phyloP scores from a whole-genome alignment of 2,329 filamentous ascomycete genomes.

The Botrytis cinerea region DNA sequence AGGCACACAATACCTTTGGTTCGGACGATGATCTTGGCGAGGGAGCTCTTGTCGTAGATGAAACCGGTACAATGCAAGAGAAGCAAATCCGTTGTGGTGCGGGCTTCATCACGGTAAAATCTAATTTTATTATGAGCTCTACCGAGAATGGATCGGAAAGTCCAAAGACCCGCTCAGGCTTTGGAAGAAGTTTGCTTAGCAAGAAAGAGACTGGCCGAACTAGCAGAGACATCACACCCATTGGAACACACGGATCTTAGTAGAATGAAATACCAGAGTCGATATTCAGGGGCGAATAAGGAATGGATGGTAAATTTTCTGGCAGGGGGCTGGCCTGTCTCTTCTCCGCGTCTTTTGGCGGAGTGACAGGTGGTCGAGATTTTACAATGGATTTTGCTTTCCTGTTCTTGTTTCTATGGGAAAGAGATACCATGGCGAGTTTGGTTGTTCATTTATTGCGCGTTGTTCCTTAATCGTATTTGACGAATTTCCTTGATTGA shows the following conservation, averaged over 20 bases:
- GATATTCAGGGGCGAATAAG: background rate
- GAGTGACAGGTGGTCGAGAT: background rate
- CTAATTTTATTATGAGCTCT: constrained; percentile 64
- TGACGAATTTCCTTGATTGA: constrained; percentile 11
- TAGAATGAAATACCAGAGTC: background rate
- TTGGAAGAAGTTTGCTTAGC: constrained; percentile 57
- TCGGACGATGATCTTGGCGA: constrained; percentile 84
- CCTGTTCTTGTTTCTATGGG: background rate
- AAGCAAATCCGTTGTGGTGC: constrained; percentile 74
- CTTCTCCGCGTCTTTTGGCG: too few relatives aligned
- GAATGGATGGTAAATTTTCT: background rate
- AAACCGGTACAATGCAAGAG: constrained; percentile 66
- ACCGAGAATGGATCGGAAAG: constrained; percentile 41
- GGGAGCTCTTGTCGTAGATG: constrained; percentile 86
- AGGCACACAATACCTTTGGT: constrained; percentile 82
- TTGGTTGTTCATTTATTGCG: background rate
- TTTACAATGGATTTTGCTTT: background rate
- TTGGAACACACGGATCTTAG: constrained; percentile 4
- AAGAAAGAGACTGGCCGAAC: constrained; percentile 46
- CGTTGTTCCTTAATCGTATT: background rate
- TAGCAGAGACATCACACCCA: constrained; percentile 49
- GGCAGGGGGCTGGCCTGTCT: background rate
- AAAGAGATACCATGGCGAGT: constrained; percentile 12
- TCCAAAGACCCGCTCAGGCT: constrained; percentile 43
- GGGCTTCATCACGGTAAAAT: constrained; percentile 72